Base-by-base conservation (phyloP, 306 rosid species). In the Calophaca sinica region DNA sequence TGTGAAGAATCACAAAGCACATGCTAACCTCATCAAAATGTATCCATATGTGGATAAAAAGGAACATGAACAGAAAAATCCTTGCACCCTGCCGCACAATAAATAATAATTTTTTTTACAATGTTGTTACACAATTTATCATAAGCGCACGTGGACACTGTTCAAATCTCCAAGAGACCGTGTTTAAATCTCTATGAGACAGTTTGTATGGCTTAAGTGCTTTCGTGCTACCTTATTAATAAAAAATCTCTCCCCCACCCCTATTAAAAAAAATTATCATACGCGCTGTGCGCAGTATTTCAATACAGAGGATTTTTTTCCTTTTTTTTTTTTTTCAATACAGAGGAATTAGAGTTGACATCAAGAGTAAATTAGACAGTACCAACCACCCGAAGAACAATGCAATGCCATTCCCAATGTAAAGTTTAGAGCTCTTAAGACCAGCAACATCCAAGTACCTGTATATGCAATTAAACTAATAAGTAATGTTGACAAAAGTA, bases 361-460 rank as follows among this genome's bases (percentile, higher is more conserved):
- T n/a, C n/a, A n/a, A 35, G 75, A 78, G 87, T 70, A 65, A 74
- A 60, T 75, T 42, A 44, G 80, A 79, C 86, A 60, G 70, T 92
- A 92, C 97, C 97, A 92, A 81, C 97, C 97, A 92, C 82, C 97
- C 96, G 5, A 89, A 70, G 88, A 92, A 92, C 86, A 92, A 73
- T 9, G 87, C 93, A 65, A 88, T 8, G 4, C 97, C 97, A 84
- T 89, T 92, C 84, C 55, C 74, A 51, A 84, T 38, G 52, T 92
- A 92, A 64, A 82, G 70, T 62, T 39, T 82, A 13, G 96, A 88
- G 87, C 54, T 81, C 88, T 89, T 92, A 76, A 39, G 82, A 77
- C 93, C 93, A 85, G 89, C 80, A 74, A 63, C 51, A 67, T 92
- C 96, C 93, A 92, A 81, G 83, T 92, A 80, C 96, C 97, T 92